phyloP scores from a whole-genome alignment of 176 grass and related monocot species.

The Aegilops longissima region DNA sequence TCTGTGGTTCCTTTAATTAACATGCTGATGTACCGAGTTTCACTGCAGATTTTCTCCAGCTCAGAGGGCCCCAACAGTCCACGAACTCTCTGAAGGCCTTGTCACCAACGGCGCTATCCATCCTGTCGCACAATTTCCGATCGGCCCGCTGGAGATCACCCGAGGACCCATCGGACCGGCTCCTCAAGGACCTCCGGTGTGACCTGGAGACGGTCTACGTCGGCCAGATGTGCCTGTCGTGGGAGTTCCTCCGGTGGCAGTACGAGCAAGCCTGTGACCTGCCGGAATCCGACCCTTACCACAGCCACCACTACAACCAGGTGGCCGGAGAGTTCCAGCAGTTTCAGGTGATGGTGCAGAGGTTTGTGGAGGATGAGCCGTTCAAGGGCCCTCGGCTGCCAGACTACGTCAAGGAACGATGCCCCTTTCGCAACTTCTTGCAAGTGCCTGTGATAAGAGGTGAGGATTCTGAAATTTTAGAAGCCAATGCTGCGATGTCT shows the following conservation, averaged over 20 bases:
- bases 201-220: conserved; percentile 95
- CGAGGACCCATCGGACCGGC: conserved; percentile 57
- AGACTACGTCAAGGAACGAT: conserved; percentile 84
- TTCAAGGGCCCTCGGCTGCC: conserved; percentile 88
- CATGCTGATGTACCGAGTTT: not conserved
- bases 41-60: conserved; percentile 75
- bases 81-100: conserved; percentile 55
- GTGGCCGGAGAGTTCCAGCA: conserved; percentile 94
- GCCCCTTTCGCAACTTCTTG: conserved; percentile 70
- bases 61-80: conserved; percentile 63
- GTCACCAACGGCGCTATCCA: conserved; percentile 59
- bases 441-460: conserved; percentile 92
- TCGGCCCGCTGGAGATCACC: conserved; percentile 43
- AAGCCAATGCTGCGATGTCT: not conserved
- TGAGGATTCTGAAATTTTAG: conserved; percentile 16
- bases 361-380: conserved; percentile 82
- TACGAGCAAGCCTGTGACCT: conserved; percentile 78
- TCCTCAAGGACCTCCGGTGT: conserved; percentile 73
- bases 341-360: conserved; percentile 84
- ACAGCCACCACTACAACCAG: conserved; percentile 77
- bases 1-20: not conserved
- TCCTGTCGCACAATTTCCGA: conserved; percentile 71
- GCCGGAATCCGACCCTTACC: conserved; percentile 72
- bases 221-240: conserved; percentile 87
- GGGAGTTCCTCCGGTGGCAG: conserved; percentile 98